Percentiles rank a stretch among this genome's conserved stretches.
Evolutionary conservation across 1,139 yeast species (phyloP).

Genomic region (Hansenula sp.): DNA sequence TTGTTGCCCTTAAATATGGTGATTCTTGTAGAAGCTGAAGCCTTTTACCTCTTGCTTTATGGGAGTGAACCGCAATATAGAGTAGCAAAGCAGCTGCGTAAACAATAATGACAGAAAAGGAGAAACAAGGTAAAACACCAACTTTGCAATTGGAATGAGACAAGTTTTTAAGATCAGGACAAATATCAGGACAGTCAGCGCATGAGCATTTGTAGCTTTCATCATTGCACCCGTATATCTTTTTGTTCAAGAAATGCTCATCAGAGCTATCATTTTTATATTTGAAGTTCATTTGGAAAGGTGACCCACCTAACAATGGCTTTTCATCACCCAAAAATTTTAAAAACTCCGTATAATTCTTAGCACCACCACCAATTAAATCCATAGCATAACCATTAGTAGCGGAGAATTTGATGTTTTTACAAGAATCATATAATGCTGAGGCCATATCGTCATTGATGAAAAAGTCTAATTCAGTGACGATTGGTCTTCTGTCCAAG

Average conservation of each 20-base stretch:
- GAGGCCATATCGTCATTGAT: slow-evolving; percentile 60
- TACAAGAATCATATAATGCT: slow-evolving; percentile 76
- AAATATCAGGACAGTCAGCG: slow-evolving; percentile 78
- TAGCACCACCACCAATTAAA: slow-evolving; percentile 94
- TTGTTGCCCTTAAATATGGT: slow-evolving; percentile 15
- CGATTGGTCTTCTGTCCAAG: slow-evolving; percentile 50
- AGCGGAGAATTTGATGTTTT: slow-evolving; percentile 85
- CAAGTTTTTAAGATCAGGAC: slow-evolving; percentile 61
- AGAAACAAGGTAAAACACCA: slow-evolving; percentile 69
- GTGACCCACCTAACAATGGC: slow-evolving; percentile 91
- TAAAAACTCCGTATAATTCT: slow-evolving; percentile 63
- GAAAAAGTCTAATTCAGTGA: slow-evolving; percentile 65
- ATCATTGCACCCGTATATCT: slow-evolving; percentile 50
- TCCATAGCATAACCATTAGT: slow-evolving; percentile 98
- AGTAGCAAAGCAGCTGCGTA: slow-evolving; percentile 45
- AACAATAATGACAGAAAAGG: slow-evolving; percentile 53
- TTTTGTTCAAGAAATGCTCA: slow-evolving; percentile 21
- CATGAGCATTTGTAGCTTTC: slow-evolving; percentile 74
- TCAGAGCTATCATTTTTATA: slow-evolving; percentile 36
- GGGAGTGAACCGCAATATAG: slow-evolving; percentile 33
- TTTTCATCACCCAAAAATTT: slow-evolving; percentile 93
- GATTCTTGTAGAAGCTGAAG: slow-evolving; percentile 20
- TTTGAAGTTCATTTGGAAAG: slow-evolving; percentile 83
- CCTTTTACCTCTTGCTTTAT: slow-evolving; percentile 18
- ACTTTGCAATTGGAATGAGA: slow-evolving; percentile 45